Base-by-base conservation (phyloP, 2,329 filamentous ascomycete genomes). In the Ramularia endophylla region DNA sequence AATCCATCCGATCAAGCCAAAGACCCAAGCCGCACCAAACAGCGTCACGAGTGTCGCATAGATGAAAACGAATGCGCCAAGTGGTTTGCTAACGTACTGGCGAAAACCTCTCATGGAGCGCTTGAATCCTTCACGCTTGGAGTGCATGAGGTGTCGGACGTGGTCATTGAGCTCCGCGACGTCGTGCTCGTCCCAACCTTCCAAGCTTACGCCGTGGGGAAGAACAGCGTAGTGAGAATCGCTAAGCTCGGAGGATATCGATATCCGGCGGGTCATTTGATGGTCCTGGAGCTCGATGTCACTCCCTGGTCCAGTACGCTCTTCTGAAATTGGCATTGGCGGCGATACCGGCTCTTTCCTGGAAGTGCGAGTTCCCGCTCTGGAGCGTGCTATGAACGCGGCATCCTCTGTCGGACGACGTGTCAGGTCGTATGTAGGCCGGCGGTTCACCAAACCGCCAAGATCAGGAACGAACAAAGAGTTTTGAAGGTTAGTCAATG, bases 1-100 rank as follows among this genome's bases (percentile, higher is more conserved):
- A 58, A 92, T 86, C 87, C 87, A 94, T 35, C 77, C 72, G 59
- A 94, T 94, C 40, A 94, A 69, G 65, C 90, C 92, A n/a, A 94
- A 74, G 1, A 94, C 87, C 87, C 87, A 94, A 0, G 85, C 85
- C 9, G 90, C 71, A 56, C 87, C 87, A 54, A 94, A 94, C 0
- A 89, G 70, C 0, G 87, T 92, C 53, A 94, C 89, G 15, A 90
- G 71, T 1, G 77, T 81, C 7, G 86, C 87, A 62, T 94, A 94
- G 3, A 94, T 66, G 0, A 86, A 92, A 44, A 94, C 84, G 40
- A 89, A 74, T 58, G 92, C 87, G 1, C 87, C 87, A 27, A 94
- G 72, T 1, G 87, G 73, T 53, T 80, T 78, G 28, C 73, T 74
- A 11, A 88, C 74, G 57, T 94, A 94, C 64, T 90, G 80, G 3